Conservation (phyloP, 192 early-diverging fungal species). For the Spizellomyces punctatus region DNA sequence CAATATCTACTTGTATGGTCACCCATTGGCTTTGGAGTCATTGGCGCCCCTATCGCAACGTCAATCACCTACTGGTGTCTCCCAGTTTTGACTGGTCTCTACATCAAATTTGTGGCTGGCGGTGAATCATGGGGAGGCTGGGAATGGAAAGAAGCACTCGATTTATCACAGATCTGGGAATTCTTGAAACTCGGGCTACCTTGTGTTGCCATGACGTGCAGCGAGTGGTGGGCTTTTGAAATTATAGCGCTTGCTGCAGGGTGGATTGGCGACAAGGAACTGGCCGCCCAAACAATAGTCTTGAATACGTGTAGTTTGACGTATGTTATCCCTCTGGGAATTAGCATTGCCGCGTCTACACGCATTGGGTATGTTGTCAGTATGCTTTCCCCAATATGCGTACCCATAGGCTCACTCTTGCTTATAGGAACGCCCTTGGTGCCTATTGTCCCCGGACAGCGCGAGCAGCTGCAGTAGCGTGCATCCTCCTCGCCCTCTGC, state of each 20-base stretch:
- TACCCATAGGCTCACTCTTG: neutral
- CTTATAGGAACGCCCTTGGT: conserved; percentile 26
- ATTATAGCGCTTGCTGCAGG: conserved; percentile 60
- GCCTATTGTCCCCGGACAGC: conserved; percentile 2
- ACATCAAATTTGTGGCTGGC: conserved; percentile 61
- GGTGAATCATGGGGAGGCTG: conserved; percentile 86
- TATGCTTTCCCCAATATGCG: neutral
- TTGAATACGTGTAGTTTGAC: conserved; percentile 72
- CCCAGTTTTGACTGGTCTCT: conserved; percentile 63
- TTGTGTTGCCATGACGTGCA: conserved; percentile 77
- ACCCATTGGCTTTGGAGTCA: conserved; percentile 68
- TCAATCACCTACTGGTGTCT: conserved; percentile 77
- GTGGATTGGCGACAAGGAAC: conserved; percentile 67
- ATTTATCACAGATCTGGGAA: conserved; percentile 34
- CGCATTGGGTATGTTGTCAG: conserved; percentile 59
- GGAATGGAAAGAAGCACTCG: conserved; percentile 66
- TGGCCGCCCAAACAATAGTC: conserved; percentile 81
- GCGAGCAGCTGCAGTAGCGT: conserved; percentile 6
- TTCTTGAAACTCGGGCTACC: conserved; percentile 69
- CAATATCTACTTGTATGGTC: conserved; percentile 86
- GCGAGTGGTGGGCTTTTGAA: conserved; percentile 58
- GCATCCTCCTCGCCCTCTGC: conserved; percentile 11
- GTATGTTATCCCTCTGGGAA: conserved; percentile 77
- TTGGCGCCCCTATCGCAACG: conserved; percentile 84
- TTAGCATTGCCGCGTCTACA: conserved; percentile 79